phyloP scores from a whole-genome alignment of 2,329 filamentous ascomycete species.

The Aspergillus eucalypticola region DNA sequence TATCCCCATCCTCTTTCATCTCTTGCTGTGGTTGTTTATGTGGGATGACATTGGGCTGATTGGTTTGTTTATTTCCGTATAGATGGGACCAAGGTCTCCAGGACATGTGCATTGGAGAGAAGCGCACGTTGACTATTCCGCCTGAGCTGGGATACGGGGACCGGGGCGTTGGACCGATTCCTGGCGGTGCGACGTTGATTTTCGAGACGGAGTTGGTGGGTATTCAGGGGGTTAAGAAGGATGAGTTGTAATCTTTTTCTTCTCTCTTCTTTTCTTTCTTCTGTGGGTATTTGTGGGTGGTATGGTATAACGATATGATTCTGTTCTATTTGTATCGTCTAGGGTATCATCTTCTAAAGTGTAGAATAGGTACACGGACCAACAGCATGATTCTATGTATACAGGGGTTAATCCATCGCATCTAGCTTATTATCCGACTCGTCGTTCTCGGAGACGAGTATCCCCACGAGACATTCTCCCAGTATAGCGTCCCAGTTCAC shows the following conservation, averaged over 20 bases:
- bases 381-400: not conserved
- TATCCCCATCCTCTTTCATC: no score
- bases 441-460: constrained; percentile 59
- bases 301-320: not conserved
- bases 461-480: constrained; percentile 61
- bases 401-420: constrained; percentile 58
- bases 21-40: no score
- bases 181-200: constrained; percentile 75
- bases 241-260: constrained; percentile 41
- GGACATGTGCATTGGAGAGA: constrained; percentile 95
- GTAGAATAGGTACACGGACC: not conserved
- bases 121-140: constrained; percentile 86
- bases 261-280: not conserved
- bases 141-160: constrained; percentile 81
- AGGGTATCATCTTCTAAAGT: not conserved
- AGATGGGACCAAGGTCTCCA: constrained; percentile 89
- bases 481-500: constrained; percentile 70
- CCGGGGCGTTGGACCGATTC: constrained; percentile 76
- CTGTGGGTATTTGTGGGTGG: no score
- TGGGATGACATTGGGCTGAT: not conserved
- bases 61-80: not conserved
- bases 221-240: constrained; percentile 72
- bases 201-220: constrained; percentile 90
- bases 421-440: constrained; percentile 46
- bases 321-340: not conserved